Evolutionary conservation across 2,329 filamentous ascomycete genomes (phyloP).

Genomic region (Byssothecium circinans): DNA sequence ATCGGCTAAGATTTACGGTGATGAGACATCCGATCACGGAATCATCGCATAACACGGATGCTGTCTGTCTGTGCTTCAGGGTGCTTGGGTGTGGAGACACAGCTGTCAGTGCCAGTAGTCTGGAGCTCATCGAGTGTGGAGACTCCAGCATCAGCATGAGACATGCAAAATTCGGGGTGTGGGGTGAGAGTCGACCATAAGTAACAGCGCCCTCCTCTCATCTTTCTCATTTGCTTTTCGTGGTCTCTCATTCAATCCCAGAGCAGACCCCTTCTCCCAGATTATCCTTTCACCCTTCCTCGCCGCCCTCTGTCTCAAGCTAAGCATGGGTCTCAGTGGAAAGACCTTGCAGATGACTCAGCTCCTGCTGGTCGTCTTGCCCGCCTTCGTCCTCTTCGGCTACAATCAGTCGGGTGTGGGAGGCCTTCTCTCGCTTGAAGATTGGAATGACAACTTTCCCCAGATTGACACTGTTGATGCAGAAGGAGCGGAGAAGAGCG

Average conservation of each 20-base stretch:
- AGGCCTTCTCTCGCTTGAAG: conserved; percentile 47
- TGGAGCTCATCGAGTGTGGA: not conserved
- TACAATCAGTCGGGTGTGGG: conserved; percentile 58
- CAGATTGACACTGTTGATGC: conserved; percentile 53
- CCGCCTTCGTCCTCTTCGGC: conserved; percentile 53
- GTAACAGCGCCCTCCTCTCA: too few species aligned
- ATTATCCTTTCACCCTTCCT: too few species aligned
- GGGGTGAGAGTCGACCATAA: too few species aligned
- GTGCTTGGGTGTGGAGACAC: conserved; percentile 1
- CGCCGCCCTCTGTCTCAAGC: not conserved
- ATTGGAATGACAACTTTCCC: conserved; percentile 51
- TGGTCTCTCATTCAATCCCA: too few species aligned
- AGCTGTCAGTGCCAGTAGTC: not conserved
- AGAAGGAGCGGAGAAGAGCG: conserved; percentile 44
- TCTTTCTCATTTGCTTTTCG: too few species aligned
- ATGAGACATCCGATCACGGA: too few species aligned
- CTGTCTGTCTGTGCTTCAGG: too few species aligned
- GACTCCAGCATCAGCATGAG: not conserved
- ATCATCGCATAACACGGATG: too few species aligned
- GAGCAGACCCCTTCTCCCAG: too few species aligned
- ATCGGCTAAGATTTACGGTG: too few species aligned
- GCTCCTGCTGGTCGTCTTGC: conserved; percentile 43
- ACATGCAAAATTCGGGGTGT: not conserved
- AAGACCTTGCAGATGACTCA: conserved; percentile 34
- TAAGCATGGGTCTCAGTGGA: conserved; percentile 21